These are phyloP conservation scores for Beta vulgaris DNA, from an alignment of 148 eudicot genomes.

Conservation along the genomic window DNA sequence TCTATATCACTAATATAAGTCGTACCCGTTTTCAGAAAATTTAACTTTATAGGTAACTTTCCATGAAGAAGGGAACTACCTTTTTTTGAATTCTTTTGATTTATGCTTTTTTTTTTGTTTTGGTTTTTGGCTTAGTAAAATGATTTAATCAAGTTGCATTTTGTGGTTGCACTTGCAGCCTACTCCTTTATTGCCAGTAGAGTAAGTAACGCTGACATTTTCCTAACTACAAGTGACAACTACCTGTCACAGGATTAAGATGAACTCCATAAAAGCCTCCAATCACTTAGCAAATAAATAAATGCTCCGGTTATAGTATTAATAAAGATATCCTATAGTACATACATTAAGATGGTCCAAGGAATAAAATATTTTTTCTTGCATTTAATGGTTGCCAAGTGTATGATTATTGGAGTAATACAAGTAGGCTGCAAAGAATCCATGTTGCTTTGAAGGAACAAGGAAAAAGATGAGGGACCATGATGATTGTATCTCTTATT, in stretches of 20 bases:
- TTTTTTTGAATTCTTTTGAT: no score
- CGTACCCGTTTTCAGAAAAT: no score
- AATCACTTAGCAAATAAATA: neutral
- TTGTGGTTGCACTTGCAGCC: constrained; percentile 6
- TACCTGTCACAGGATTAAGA: constrained; percentile 25
- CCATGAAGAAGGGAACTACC: no score
- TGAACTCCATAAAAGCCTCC: constrained; percentile 14
- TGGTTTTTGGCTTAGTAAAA: neutral
- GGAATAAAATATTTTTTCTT: constrained; percentile 3
- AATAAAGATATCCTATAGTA: constrained; percentile 1
- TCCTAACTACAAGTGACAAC: constrained; percentile 25
- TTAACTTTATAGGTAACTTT: no score
- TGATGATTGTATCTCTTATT: neutral
- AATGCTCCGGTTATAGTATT: neutral
- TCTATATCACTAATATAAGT: no score
- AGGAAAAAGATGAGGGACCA: neutral
- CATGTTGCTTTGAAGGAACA: constrained; percentile 15
- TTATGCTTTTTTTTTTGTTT: neutral
- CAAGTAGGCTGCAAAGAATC: neutral
- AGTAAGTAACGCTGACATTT: constrained; percentile 31
- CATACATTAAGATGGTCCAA: neutral
- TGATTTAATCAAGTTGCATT: neutral
- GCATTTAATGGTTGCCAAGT: constrained; percentile 5
- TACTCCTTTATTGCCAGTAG: constrained; percentile 9
- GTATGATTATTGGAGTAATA: constrained; percentile 1